Evolutionary conservation across 768 basidiomycete species (phyloP).

Genomic region (Boletus rubroflammeus): DNA sequence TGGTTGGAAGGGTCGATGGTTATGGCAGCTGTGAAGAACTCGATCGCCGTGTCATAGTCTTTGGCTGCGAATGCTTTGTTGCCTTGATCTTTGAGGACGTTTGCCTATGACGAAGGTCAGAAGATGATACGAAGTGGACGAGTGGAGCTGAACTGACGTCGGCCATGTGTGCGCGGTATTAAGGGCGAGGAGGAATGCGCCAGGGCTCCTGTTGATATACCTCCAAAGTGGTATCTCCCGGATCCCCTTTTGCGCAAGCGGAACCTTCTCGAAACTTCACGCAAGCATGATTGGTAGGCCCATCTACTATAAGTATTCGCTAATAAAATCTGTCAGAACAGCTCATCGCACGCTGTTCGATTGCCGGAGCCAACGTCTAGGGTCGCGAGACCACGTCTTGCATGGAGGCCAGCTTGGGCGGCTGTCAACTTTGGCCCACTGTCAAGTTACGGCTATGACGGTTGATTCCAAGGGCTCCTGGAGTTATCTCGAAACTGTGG

Average conservation of each 20-base stretch:
- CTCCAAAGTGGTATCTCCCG: background rate
- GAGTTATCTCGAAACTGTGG: too few species aligned
- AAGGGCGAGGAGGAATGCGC: background rate
- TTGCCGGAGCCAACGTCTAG: background rate
- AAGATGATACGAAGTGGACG: background rate
- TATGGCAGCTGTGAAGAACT: slow-evolving; percentile 79
- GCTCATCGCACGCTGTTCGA: too few species aligned
- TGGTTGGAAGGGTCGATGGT: slow-evolving; percentile 78
- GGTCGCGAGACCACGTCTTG: too few species aligned
- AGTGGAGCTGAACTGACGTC: slow-evolving; percentile 28
- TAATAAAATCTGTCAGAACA: background rate
- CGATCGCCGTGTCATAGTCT: slow-evolving; percentile 85
- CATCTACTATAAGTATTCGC: background rate
- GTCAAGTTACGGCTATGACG: too few species aligned
- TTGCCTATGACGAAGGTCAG: slow-evolving; percentile 37
- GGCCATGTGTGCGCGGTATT: slow-evolving; percentile 24
- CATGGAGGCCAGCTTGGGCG: background rate
- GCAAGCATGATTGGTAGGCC: background rate
- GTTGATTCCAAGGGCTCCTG: too few species aligned
- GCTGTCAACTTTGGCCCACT: too few species aligned
- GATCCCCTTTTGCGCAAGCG: slow-evolving; percentile 2
- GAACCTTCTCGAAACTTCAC: slow-evolving; percentile 35
- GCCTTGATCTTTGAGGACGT: slow-evolving; percentile 82
- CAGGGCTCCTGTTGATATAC: slow-evolving; percentile 12
- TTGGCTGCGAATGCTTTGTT: slow-evolving; percentile 96